Percentiles rank a stretch among this genome's conserved stretches.
phyloP scores from a whole-genome alignment of 2,329 filamentous ascomycete species.

The Fusarium begoniae region DNA sequence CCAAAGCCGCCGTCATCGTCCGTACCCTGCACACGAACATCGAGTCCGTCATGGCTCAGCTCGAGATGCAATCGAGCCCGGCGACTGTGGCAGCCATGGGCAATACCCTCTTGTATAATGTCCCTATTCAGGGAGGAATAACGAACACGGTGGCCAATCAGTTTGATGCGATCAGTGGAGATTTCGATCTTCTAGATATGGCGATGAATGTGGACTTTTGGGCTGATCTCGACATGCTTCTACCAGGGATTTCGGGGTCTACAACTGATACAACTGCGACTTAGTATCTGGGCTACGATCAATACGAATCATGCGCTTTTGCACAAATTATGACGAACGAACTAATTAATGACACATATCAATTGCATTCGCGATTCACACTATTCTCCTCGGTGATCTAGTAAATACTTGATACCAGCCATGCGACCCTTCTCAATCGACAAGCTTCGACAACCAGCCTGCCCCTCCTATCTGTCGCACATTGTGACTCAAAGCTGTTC shows the following conservation, averaged over 20 bases:
- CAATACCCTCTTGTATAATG: background rate
- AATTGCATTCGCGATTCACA: rapidly evolving
- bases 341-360: background rate
- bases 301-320: rapidly evolving
- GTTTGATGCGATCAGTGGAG: background rate
- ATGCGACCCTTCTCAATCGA: rapidly evolving
- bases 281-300: background rate
- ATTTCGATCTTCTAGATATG: slow-evolving; percentile 18
- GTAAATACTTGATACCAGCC: rapidly evolving
- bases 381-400: rapidly evolving
- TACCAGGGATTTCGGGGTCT: background rate
- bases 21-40: slow-evolving; percentile 5
- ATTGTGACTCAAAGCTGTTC: background rate
- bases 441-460: background rate
- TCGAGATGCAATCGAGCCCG: background rate
- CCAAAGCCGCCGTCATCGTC: background rate
- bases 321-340: rapidly evolving
- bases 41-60: slow-evolving; percentile 7
- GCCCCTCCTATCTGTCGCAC: background rate
- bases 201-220: slow-evolving; percentile 17
- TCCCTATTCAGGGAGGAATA: rapidly evolving
- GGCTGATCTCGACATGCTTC: slow-evolving; percentile 7
- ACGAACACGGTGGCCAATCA: background rate
- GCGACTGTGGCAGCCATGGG: rapidly evolving
- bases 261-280: background rate